Percentiles rank a stretch among this genome's conserved stretches.
Conservation (phyloP, 1,139 yeast species). For the Candida sanyaensis region DNA sequence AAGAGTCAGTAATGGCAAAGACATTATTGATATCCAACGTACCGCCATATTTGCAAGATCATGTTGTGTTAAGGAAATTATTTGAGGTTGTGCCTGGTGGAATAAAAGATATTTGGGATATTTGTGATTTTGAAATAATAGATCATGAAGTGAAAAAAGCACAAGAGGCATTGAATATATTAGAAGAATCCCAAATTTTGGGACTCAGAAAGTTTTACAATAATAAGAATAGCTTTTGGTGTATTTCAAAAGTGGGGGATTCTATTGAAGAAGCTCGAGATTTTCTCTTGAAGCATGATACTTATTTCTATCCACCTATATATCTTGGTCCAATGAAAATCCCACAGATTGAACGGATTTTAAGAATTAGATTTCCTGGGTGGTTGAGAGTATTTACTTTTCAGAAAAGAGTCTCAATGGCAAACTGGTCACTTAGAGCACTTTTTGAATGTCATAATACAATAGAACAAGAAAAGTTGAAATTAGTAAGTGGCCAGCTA, state of each 20-base stretch:
- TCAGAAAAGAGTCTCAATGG: slow-evolving; percentile 21
- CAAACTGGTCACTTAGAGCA: slow-evolving; percentile 30
- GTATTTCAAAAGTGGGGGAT: not conserved
- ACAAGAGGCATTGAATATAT: slow-evolving; percentile 28
- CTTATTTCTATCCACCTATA: slow-evolving; percentile 38
- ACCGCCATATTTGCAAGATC: slow-evolving; percentile 36
- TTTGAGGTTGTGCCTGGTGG: slow-evolving; percentile 45
- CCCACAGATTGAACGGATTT: slow-evolving; percentile 27
- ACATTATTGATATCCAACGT: slow-evolving; percentile 53
- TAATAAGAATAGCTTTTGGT: slow-evolving; percentile 5
- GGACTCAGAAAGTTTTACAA: slow-evolving; percentile 18
- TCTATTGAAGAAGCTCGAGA: not conserved
- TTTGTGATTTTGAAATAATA: slow-evolving; percentile 44
- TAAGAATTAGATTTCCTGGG: slow-evolving; percentile 32
- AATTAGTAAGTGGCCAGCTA: slow-evolving; percentile 19
- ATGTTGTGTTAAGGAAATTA: slow-evolving; percentile 24
- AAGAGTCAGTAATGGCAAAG: slow-evolving; percentile 28
- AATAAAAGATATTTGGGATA: slow-evolving; percentile 50
- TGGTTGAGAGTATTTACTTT: slow-evolving; percentile 25
- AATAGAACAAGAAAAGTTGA: slow-evolving; percentile 25
- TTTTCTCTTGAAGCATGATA: slow-evolving; percentile 7
- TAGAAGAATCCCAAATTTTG: slow-evolving; percentile 38
- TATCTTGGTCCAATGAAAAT: slow-evolving; percentile 17
- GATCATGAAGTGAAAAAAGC: slow-evolving; percentile 31
- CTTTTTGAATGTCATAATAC: slow-evolving; percentile 19